Evolutionary conservation across 2,329 filamentous ascomycete species (phyloP).

Genomic region (Mycosphaerella sp.): DNA sequence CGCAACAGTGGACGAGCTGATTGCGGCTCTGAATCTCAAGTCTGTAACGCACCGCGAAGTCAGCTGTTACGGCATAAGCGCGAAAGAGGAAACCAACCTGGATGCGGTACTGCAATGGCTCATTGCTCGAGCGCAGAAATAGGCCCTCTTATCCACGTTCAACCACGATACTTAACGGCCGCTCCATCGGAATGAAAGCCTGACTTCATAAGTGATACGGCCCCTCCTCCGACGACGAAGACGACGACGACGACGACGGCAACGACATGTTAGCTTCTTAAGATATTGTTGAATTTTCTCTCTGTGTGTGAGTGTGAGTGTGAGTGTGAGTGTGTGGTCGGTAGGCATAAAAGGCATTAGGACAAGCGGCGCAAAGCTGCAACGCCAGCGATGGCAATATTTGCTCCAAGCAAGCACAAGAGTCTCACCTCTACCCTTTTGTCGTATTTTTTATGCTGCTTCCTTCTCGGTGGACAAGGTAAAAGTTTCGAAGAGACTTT

Average conservation of each 20-base stretch:
- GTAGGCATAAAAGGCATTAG: slow-evolving; percentile 20
- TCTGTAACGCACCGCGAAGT: slow-evolving; percentile 87
- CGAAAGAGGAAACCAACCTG: slow-evolving; percentile 97
- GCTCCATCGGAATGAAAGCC: slow-evolving; percentile 16
- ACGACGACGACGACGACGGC: slow-evolving; percentile 7
- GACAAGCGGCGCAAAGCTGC: slow-evolving; percentile 26
- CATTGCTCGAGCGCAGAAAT: slow-evolving; percentile 79
- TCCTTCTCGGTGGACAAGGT: too few species aligned
- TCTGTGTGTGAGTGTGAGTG: neutral
- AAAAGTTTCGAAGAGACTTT: too few species aligned
- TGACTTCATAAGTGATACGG: slow-evolving; percentile 14
- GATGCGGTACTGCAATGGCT: slow-evolving; percentile 96
- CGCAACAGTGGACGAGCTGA: slow-evolving; percentile 87
- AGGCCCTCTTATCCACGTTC: slow-evolving; percentile 2
- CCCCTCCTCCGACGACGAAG: slow-evolving; percentile 7
- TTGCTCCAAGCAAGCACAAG: slow-evolving; percentile 2
- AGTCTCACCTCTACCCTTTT: neutral
- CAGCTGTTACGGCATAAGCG: slow-evolving; percentile 97
- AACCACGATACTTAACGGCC: slow-evolving; percentile 19
- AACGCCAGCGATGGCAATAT: slow-evolving; percentile 35
- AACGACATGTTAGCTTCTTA: slow-evolving; percentile 1
- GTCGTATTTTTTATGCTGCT: neutral
- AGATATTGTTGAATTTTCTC: neutral
- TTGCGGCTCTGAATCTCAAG: slow-evolving; percentile 86
- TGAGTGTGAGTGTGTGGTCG: neutral